Percentiles rank a stretch among this genome's conserved stretches.
Evolutionary conservation across 2,329 filamentous ascomycete species (phyloP).

Genomic region (Hypoxylon sp.): DNA sequence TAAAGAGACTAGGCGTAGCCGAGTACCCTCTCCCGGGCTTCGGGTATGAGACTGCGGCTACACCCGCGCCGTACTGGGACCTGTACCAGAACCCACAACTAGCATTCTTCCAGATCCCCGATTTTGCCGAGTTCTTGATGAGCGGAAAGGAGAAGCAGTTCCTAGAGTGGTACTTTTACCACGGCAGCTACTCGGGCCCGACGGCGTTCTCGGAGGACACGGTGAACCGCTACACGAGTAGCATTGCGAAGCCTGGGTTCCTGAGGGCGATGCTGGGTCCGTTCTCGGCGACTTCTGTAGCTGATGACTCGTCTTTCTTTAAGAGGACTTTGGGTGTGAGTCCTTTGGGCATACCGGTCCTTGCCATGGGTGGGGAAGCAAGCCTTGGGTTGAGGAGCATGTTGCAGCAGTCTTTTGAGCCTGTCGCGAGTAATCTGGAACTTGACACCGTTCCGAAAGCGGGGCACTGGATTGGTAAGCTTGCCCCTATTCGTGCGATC

Average conservation of each 20-base stretch:
- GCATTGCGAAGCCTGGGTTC: conserved; percentile 62
- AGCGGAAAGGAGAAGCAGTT: conserved; percentile 59
- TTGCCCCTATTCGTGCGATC: neutral
- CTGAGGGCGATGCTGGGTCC: conserved; percentile 58
- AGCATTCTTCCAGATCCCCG: conserved; percentile 63
- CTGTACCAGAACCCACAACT: conserved; percentile 61
- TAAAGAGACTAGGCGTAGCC: conserved; percentile 56
- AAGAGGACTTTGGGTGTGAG: conserved; percentile 47
- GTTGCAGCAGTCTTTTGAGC: conserved; percentile 41
- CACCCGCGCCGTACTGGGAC: conserved; percentile 56
- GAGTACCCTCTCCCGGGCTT: conserved; percentile 62
- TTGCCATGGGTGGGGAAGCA: conserved; percentile 57
- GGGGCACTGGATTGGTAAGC: conserved; percentile 58
- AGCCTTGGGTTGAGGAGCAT: conserved; percentile 46
- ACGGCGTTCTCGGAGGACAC: conserved; percentile 57
- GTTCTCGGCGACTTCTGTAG: conserved; percentile 54
- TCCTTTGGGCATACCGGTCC: conserved; percentile 51
- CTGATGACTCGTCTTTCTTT: conserved; percentile 58
- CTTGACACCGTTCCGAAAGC: conserved; percentile 56
- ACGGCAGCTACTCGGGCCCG: conserved; percentile 59
- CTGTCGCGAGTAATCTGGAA: conserved; percentile 49
- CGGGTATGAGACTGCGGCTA: conserved; percentile 56
- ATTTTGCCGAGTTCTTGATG: conserved; percentile 63
- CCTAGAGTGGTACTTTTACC: conserved; percentile 63
- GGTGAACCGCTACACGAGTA: conserved; percentile 57